Conservation (phyloP, 306 rosid species). For the Arachis stenosperma region DNA sequence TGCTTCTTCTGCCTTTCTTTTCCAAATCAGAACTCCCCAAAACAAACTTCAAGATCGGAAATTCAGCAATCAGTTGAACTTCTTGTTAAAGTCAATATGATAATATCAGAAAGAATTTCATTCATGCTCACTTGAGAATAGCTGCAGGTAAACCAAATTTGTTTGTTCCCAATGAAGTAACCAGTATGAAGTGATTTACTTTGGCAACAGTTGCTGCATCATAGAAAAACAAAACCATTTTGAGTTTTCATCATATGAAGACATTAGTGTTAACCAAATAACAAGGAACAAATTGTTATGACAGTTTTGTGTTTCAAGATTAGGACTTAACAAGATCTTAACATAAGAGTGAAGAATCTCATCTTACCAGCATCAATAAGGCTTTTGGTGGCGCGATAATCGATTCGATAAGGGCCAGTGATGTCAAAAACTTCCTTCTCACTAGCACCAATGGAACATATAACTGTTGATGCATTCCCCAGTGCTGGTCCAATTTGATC, state of each 20-base stretch:
- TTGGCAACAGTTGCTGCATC: constrained; percentile 73
- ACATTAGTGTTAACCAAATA: not conserved
- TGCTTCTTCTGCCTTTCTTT: constrained; percentile 97
- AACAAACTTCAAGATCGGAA: constrained; percentile 69
- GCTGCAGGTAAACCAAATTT: constrained; percentile 97
- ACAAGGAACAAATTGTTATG: not conserved
- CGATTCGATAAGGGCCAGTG: constrained; percentile 92
- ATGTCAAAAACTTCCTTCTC: constrained; percentile 92
- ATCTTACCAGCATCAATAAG: constrained; percentile 76
- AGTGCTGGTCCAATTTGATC: constrained; percentile 67
- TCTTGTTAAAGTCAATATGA: constrained; percentile 3
- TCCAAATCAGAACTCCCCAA: constrained; percentile 97
- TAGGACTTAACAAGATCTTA: constrained; percentile 3
- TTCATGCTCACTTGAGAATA: constrained; percentile 80
- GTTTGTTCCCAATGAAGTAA: constrained; percentile 94
- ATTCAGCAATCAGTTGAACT: constrained; percentile 34
- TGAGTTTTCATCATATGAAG: constrained; percentile 22
- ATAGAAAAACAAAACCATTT: constrained; percentile 28
- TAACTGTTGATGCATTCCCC: constrained; percentile 76
- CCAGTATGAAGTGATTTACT: constrained; percentile 81
- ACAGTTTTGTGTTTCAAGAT: not conserved
- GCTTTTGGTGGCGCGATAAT: constrained; percentile 82
- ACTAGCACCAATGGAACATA: constrained; percentile 97
- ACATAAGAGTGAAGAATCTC: constrained; percentile 22
- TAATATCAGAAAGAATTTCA: not conserved